Evolutionary conservation across 768 basidiomycete species (phyloP).

Genomic region (Mycena metata): DNA sequence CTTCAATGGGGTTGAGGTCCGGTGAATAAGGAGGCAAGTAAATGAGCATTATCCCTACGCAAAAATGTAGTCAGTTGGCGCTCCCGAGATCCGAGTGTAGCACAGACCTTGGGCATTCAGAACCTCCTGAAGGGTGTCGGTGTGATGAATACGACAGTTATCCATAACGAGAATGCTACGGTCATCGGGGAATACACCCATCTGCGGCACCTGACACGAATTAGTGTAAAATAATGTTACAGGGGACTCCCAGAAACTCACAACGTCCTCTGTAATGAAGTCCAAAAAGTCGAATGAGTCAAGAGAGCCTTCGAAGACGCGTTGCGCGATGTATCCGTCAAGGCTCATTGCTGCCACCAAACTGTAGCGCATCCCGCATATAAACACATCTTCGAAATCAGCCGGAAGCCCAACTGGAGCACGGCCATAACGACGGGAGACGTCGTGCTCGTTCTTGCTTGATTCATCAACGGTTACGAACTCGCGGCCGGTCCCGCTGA

Average conservation of each 20-base stretch:
- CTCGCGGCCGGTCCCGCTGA: conserved; percentile 34
- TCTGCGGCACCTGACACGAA: too few relatives aligned
- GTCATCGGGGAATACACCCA: too few relatives aligned
- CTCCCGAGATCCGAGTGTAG: too few relatives aligned
- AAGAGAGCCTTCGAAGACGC: conserved; percentile 43
- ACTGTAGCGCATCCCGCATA: conserved; percentile 43
- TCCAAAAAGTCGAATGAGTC: conserved; percentile 43
- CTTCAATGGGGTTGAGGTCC: too few relatives aligned
- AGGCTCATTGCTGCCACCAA: conserved; percentile 47
- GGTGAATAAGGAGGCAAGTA: too few relatives aligned
- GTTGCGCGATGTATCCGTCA: conserved; percentile 46
- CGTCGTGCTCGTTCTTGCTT: conserved; percentile 42
- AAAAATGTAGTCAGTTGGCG: too few relatives aligned
- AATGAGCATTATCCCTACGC: too few relatives aligned
- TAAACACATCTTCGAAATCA: conserved; percentile 37
- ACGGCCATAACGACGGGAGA: neutral
- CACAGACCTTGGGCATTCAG: too few relatives aligned
- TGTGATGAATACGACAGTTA: too few relatives aligned
- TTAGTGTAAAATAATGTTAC: too few relatives aligned
- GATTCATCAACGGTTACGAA: conserved; percentile 47
- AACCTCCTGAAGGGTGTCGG: too few relatives aligned
- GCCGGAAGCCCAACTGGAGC: neutral
- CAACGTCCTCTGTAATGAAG: conserved; percentile 47
- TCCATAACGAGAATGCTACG: too few relatives aligned
- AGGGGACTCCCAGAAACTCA: conserved; percentile 27